Conservation (phyloP, 2,329 filamentous ascomycete species). For the Juglanconis oblonga region DNA sequence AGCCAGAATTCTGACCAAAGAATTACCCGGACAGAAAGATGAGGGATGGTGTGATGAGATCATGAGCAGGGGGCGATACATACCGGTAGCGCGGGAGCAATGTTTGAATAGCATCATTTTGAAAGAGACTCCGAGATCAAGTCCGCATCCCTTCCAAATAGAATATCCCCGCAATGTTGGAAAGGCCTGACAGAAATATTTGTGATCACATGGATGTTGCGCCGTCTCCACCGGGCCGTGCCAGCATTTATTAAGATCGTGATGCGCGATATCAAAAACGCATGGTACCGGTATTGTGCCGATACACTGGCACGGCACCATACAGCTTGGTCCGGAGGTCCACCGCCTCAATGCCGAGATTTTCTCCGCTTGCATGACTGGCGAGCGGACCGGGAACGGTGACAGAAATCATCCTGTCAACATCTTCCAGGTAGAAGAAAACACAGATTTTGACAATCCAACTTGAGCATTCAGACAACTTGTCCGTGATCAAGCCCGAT, state of each 20-base stretch:
- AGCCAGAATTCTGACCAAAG: not conserved
- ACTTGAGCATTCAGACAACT: not conserved
- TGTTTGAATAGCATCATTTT: not conserved
- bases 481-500: not conserved
- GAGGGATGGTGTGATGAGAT: not conserved
- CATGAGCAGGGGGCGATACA: not conserved
- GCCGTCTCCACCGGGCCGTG: not conserved
- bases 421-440: not conserved
- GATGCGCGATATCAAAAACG: too few relatives aligned
- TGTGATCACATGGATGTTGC: not conserved
- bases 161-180: not conserved
- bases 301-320: too few relatives aligned
- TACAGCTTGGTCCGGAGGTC: too few relatives aligned
- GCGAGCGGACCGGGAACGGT: not conserved
- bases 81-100: not conserved
- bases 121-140: not conserved
- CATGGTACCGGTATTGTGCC: too few relatives aligned
- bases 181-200: not conserved
- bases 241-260: not conserved
- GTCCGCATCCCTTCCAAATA: not conserved
- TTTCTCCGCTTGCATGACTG: slow-evolving; percentile 13
- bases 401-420: not conserved
- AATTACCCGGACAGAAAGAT: not conserved
- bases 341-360: slow-evolving; percentile 8
- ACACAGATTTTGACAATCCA: not conserved